A percentile compares a stretch with the other conserved stretches of the same genome.
Conservation (phyloP, 305 asterid species). For the Striga hermonthica region DNA sequence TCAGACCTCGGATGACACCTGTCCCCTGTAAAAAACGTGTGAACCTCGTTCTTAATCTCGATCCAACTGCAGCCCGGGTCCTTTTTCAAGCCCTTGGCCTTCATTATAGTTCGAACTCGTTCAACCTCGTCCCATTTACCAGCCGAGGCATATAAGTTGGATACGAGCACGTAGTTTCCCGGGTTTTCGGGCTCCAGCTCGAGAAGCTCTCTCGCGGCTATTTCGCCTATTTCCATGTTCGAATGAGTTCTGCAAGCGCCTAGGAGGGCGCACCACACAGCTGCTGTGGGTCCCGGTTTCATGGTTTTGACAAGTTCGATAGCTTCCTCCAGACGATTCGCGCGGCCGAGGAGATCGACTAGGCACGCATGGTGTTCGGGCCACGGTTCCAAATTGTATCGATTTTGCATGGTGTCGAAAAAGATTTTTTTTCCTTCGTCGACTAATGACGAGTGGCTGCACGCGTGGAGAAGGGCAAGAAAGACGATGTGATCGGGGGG, state of each 20-base stretch:
- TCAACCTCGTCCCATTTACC: constrained; percentile 78
- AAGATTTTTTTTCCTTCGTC: constrained; percentile 56
- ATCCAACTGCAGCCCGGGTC: constrained; percentile 97
- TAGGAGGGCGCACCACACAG: constrained; percentile 79
- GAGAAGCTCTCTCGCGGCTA: constrained; percentile 73
- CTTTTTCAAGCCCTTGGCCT: constrained; percentile 64
- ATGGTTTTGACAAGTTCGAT: constrained; percentile 46
- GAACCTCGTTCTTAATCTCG: constrained; percentile 57
- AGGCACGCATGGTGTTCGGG: constrained; percentile 76
- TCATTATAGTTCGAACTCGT: constrained; percentile 62
- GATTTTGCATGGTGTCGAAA: constrained; percentile 48
- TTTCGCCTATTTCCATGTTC: constrained; percentile 63
- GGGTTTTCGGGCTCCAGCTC: constrained; percentile 70
- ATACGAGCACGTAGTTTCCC: constrained; percentile 72
- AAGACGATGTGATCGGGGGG: constrained; percentile 67
- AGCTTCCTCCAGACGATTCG: constrained; percentile 71
- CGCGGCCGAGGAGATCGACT: constrained; percentile 87
- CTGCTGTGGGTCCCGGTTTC: constrained; percentile 57
- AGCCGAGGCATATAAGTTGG: constrained; percentile 61
- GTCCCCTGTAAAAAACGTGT: constrained; percentile 62
- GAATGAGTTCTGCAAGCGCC: constrained; percentile 67
- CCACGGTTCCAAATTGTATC: constrained; percentile 71
- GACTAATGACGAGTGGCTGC: constrained; percentile 79
- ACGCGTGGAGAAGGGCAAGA: constrained; percentile 62
- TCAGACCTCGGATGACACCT: constrained; percentile 59